Conservation (phyloP, 805 yeast genomes). For the Komagataella pastoris region DNA sequence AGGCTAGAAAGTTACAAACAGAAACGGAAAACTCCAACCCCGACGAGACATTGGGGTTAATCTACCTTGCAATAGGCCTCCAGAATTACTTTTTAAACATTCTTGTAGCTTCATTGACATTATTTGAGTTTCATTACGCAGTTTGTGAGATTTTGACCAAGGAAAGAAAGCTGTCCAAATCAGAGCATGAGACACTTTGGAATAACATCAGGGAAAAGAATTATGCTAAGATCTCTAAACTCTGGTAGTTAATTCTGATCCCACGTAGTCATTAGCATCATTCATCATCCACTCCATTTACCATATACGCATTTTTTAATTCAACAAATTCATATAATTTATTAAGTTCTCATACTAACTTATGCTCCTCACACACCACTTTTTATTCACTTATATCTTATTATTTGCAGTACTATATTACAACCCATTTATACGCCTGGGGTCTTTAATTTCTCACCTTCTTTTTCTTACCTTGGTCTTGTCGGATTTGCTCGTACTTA, state of each 20-base stretch:
- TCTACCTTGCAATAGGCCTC: constrained; percentile 23
- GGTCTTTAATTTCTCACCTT: constrained; percentile 18
- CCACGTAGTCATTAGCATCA: neutral
- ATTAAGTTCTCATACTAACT: too few species aligned
- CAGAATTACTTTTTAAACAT: constrained; percentile 37
- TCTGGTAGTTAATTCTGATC: constrained; percentile 4
- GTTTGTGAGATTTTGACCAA: constrained; percentile 14
- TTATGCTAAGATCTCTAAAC: constrained; percentile 26
- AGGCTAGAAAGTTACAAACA: constrained; percentile 25
- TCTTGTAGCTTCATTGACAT: constrained; percentile 41
- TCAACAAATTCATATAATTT: too few species aligned
- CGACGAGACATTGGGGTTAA: constrained; percentile 4
- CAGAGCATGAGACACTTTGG: constrained; percentile 32
- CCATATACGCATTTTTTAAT: neutral
- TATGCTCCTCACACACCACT: neutral
- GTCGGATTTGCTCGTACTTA: constrained; percentile 72
- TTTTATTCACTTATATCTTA: neutral
- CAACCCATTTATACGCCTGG: neutral
- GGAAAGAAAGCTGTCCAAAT: constrained; percentile 20
- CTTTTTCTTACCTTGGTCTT: constrained; percentile 45
- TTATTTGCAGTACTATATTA: neutral
- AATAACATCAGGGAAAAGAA: constrained; percentile 36
- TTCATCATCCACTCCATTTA: neutral
- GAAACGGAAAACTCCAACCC: neutral
- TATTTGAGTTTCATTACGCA: constrained; percentile 31